These are phyloP conservation scores for Mediolabrus comicus DNA, from an alignment of 108 stramenopile species.

Conservation along the genomic window DNA sequence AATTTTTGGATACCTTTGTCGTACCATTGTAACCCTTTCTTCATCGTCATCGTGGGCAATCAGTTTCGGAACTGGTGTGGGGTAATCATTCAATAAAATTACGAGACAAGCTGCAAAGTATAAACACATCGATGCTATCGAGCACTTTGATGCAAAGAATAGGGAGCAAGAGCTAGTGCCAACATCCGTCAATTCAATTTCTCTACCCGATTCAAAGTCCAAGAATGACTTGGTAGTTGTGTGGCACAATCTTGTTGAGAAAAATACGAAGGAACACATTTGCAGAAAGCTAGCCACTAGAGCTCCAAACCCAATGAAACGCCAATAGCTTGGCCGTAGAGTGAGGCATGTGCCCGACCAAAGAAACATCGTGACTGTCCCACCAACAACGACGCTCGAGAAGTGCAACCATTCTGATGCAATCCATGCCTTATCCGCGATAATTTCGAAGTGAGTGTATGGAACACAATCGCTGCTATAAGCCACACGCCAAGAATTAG, in stretches of 20 bases:
- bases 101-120: constrained; percentile 14
- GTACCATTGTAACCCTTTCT: constrained; percentile 5
- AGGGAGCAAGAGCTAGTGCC: constrained; percentile 31
- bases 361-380: constrained; percentile 33
- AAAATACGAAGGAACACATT: constrained; percentile 33
- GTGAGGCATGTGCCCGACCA: constrained; percentile 35
- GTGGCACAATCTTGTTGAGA: constrained; percentile 32
- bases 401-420: constrained; percentile 31
- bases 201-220: constrained; percentile 19
- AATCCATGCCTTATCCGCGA: constrained; percentile 30
- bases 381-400: constrained; percentile 25
- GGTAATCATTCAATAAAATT: constrained; percentile 29
- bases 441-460: constrained; percentile 1
- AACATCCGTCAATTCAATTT: background rate
- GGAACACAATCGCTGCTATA: constrained; percentile 23
- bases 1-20: background rate
- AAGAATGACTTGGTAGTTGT: constrained; percentile 20
- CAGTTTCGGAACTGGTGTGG: constrained; percentile 32
- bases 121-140: constrained; percentile 26
- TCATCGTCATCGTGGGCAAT: constrained; percentile 28
- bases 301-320: constrained; percentile 18
- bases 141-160: constrained; percentile 42
- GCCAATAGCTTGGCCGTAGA: constrained; percentile 25
- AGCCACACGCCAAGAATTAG: constrained; percentile 31
- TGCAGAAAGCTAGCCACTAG: constrained; percentile 16